These are phyloP conservation scores for Rhododendron vialii DNA, from an alignment of 148 eudicot species.

Conservation along the genomic window DNA sequence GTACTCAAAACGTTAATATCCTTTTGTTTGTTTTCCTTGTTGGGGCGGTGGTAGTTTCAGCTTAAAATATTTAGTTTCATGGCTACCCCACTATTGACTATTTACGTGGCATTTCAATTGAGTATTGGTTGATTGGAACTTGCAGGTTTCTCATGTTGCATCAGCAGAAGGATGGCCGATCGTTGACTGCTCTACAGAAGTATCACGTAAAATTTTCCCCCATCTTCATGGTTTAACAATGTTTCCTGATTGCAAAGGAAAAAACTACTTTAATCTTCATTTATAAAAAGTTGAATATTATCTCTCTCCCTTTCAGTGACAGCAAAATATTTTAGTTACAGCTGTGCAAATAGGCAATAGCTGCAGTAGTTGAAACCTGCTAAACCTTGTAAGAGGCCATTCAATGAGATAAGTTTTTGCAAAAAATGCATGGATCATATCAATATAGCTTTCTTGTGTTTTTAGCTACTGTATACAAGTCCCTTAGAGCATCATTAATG, in stretches of 20 bases:
- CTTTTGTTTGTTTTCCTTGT: not conserved
- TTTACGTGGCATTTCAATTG: not conserved
- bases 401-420: not conserved
- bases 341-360: not conserved
- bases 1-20: not conserved
- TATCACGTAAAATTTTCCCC: slow-evolving; percentile 51
- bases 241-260: not conserved
- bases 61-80: not conserved
- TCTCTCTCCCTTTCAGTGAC: not conserved
- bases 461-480: not conserved
- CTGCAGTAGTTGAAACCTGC: not conserved
- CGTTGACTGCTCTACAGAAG: slow-evolving; percentile 54
- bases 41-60: not conserved
- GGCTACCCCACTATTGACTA: not conserved
- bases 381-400: not conserved
- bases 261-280: not conserved
- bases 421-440: not conserved
- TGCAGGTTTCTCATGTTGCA: slow-evolving; percentile 79
- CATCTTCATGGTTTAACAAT: not conserved
- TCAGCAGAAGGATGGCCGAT: slow-evolving; percentile 69
- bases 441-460: not conserved
- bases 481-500: not conserved
- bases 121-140: slow-evolving; percentile 6
- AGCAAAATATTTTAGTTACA: not conserved
- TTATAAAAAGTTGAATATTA: not conserved